phyloP scores from a whole-genome alignment of 768 basidiomycete species.

The Podaxis sp. region DNA sequence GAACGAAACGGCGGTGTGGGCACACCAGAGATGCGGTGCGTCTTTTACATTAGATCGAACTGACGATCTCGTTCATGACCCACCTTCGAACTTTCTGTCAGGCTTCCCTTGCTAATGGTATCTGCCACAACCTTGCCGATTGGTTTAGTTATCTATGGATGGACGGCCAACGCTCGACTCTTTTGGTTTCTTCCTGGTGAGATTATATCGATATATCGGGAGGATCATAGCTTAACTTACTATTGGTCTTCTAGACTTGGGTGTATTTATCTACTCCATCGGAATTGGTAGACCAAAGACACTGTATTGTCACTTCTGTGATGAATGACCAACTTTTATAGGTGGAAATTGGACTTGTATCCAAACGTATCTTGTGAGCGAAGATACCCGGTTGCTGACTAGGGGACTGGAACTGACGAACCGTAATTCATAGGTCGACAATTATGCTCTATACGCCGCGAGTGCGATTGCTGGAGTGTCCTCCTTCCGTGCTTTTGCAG shows the following conservation, averaged over 20 bases:
- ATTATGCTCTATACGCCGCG: constrained; percentile 65
- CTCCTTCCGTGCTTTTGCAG: constrained; percentile 55
- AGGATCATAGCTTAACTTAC: background rate
- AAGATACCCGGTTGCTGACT: constrained; percentile 24
- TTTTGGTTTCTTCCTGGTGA: constrained; percentile 62
- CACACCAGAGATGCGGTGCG: constrained; percentile 51
- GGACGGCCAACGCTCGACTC: constrained; percentile 49
- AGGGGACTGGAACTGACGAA: constrained; percentile 10
- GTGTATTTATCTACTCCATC: constrained; percentile 47
- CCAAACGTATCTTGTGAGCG: constrained; percentile 56
- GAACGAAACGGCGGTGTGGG: constrained; percentile 50
- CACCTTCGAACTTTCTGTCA: constrained; percentile 12
- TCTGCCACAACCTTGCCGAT: constrained; percentile 54
- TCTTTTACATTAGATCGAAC: background rate
- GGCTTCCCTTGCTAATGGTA: constrained; percentile 42
- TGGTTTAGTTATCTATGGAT: constrained; percentile 63
- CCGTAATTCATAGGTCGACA: constrained; percentile 57
- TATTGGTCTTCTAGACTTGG: constrained; percentile 24
- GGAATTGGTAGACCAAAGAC: constrained; percentile 39
- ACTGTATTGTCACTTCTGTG: background rate
- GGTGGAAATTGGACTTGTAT: constrained; percentile 44
- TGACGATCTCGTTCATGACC: background rate
- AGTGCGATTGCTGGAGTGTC: constrained; percentile 62
- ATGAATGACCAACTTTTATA: constrained; percentile 12
- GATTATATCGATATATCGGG: constrained; percentile 16